Evolutionary conservation across 2,329 filamentous ascomycete species (phyloP), one percentile per base, ranked within the genome.

Genomic region (Cadophora sp.): DNA sequence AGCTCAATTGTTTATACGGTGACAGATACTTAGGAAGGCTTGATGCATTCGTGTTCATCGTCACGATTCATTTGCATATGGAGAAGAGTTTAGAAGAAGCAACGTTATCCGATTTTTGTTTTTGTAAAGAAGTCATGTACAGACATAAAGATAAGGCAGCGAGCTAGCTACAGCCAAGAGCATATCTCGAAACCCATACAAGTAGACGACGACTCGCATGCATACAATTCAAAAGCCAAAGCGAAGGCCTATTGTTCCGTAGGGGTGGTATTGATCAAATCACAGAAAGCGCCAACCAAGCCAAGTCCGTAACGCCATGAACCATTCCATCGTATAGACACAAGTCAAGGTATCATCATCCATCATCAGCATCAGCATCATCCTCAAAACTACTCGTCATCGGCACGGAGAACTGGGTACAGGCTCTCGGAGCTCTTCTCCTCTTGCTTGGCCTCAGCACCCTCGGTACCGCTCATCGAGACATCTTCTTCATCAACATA

Each of bases 401-500:
- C 67, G 51, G 69, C 69, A 60, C 72, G 66, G 22, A 76, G 62
- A 65, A 60, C 66, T 40, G 74, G 73, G 50, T 76, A 75, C 50
- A 73, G 63, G 61, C 65, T 74, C 65, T 70, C 69, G 5, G 67
- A 46, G 7, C 31, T 60, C 58, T 70, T 70, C 50, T 68, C 67
- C 12, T 56, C 59, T 55, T 69, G 43, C 19, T 66, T 65, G 14
- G 31, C 34, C 22, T 64, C 55, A 16, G n/a, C 31, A 24, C 31
- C 22, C 16, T 68, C 67, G 37, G 64, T 66, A 37, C 70, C 73
- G 48, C 70, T 55, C 72, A 73, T 73, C 1, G 71, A 62, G 8
- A 67, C 40, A 62, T 76, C 73, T 16, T 73, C 72, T 1, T 77
- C 77, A 7, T 73, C 72, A 16, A 83, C 81, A 72, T 85, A 91